Percentiles rank a stretch among this genome's conserved stretches.
phyloP scores from a whole-genome alignment of 1,139 yeast species.

The Yamadazyma triangularis region DNA sequence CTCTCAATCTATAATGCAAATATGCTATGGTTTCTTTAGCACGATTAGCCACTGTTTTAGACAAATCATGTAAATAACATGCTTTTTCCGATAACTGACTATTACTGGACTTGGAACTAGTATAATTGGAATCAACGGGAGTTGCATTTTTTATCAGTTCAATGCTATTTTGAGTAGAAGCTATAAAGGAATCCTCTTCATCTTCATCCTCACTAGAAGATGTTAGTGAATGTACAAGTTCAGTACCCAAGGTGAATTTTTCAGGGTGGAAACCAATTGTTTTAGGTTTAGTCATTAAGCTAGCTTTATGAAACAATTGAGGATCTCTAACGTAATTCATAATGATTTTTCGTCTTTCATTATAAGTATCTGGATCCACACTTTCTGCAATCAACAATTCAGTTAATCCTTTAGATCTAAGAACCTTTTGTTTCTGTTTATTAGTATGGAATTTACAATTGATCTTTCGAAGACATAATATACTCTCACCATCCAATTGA shows the following conservation, averaged over 20 bases:
- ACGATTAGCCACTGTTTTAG: conserved; percentile 13
- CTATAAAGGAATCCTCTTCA: too few species aligned
- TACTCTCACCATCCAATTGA: conserved; percentile 5
- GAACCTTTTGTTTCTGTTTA: conserved; percentile 6
- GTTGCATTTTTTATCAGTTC: too few species aligned
- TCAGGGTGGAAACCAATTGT: too few species aligned
- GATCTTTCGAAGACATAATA: conserved; percentile 11
- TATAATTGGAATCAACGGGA: too few species aligned
- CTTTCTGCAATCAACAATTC: conserved; percentile 1
- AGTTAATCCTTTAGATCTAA: not conserved
- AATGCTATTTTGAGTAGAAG: too few species aligned
- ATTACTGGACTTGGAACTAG: too few species aligned
- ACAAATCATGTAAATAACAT: conserved; percentile 13
- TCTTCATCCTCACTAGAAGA: too few species aligned
- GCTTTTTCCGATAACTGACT: conserved; percentile 6
- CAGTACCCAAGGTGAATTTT: too few species aligned
- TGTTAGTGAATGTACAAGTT: too few species aligned
- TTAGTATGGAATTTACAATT: conserved; percentile 12
- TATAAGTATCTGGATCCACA: not conserved
- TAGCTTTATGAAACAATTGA: too few species aligned
- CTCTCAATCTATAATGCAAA: conserved; percentile 15
- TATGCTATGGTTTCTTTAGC: conserved; percentile 19
- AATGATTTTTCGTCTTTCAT: conserved; percentile 1
- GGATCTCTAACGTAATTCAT: not conserved
- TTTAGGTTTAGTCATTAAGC: too few species aligned